Evolutionary conservation across 139 green algal species (phyloP), one percentile per base, ranked within the genome.

Genomic region (Nannochloris sp.): DNA sequence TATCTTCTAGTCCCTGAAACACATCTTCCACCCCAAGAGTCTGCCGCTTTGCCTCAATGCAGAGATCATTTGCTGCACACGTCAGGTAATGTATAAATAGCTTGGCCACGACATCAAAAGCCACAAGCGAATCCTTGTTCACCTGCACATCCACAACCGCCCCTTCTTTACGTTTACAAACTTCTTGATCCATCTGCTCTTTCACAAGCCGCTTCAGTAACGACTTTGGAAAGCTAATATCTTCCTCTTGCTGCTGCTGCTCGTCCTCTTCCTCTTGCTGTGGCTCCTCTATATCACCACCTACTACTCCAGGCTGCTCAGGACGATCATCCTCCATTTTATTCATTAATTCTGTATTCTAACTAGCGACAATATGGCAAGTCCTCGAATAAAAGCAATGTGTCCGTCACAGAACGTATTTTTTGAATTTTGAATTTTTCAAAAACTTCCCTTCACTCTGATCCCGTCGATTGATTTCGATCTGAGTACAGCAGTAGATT

Each of bases 11-110:
- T 2, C 83, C 86, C 2, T 62, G 73, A 12, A 93, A 67, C 21
- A 96, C 79, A 57, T 96, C 88, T 18, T 90, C 82, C 4, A 78
- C 89, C 29, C 36, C 81, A 8, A 95, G 76, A 1, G 88, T 95
- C 64, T 83, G 74, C 4, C 90, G 78, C 57, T 90, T 91, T 19
- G 75, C 69, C 25, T 94, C 87, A 21, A 77, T 76, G 64, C 81
- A 90, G 3, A 91, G 67, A 46, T 95, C 88, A 55, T 93, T 92
- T 6, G 88, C 83, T n/a, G 88, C 83, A 4, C 84, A 74, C 3
- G 87, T 84, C 2, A 97, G 62, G 53, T 90, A 93, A 56, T 78
- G 83, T 27, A 97, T 92, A 60, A 97, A 96, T 7, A 88, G 74
- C 73, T 92, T 94, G 31, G 78, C 85, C 21, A 74, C 82, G 56